phyloP scores from a whole-genome alignment of 2,329 filamentous ascomycete genomes.

The Pseudonectria buxi region DNA sequence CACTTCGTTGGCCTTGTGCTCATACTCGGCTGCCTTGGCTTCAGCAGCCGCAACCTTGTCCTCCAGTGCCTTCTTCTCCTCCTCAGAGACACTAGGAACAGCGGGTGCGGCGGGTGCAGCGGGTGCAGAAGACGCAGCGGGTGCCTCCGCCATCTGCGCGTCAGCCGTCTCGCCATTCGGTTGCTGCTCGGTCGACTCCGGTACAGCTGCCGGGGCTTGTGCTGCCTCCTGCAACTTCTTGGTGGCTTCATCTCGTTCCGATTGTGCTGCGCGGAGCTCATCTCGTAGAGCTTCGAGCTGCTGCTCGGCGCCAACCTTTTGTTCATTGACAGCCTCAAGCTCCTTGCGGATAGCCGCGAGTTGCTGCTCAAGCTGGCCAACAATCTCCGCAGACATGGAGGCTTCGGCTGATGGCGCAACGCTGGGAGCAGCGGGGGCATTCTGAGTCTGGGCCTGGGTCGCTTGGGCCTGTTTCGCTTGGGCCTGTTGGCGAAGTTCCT shows the following conservation, averaged over 20 bases:
- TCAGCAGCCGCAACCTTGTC: constrained; percentile 55
- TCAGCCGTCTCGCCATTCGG: constrained; percentile 10
- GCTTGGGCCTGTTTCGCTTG: constrained; percentile 27
- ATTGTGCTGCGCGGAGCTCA: constrained; percentile 56
- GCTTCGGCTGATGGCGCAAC: constrained; percentile 26
- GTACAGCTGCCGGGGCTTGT: constrained; percentile 2
- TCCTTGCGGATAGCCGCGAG: constrained; percentile 48
- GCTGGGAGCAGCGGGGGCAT: constrained; percentile 23
- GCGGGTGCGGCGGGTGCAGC: too few relatives aligned
- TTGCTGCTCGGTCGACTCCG: neutral
- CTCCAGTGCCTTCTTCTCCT: constrained; percentile 55
- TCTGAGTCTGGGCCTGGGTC: too few relatives aligned
- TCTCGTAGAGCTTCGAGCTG: constrained; percentile 48
- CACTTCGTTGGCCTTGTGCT: constrained; percentile 56
- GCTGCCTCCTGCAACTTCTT: constrained; percentile 28
- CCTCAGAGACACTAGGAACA: constrained; percentile 37
- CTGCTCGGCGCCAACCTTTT: constrained; percentile 63
- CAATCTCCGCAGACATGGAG: constrained; percentile 39
- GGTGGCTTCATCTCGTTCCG: constrained; percentile 58
- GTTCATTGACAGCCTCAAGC: constrained; percentile 56
- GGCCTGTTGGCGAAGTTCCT: constrained; percentile 31
- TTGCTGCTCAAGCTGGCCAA: constrained; percentile 42
- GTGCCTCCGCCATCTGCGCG: constrained; percentile 10
- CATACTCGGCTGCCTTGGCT: constrained; percentile 55
- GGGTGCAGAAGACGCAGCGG: neutral